These are phyloP conservation scores for Agastache rugosa DNA, from an alignment of 257 asterid genomes.

Conservation along the genomic window DNA sequence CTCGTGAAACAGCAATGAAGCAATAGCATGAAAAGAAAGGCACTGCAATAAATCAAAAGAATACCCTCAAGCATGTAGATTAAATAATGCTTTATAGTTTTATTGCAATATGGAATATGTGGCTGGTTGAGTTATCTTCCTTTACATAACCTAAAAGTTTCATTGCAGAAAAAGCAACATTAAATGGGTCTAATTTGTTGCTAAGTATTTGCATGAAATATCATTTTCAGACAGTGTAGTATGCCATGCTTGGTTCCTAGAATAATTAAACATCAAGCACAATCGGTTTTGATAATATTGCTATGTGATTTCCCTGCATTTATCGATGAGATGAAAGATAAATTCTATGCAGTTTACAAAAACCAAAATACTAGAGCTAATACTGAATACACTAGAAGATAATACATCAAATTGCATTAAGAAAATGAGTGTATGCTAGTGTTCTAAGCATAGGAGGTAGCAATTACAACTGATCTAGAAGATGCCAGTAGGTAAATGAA, in stretches of 20 bases:
- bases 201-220: conserved; percentile 6
- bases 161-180: conserved; percentile 19
- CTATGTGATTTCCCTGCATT: background rate
- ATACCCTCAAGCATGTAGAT: conserved; percentile 12
- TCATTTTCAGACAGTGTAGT: background rate
- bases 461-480: background rate
- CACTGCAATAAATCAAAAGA: background rate
- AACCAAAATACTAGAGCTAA: background rate
- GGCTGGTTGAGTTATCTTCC: background rate
- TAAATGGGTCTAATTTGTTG: background rate
- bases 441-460: background rate
- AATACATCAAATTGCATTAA: background rate
- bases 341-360: background rate
- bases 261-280: background rate
- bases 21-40: conserved; percentile 3
- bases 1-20: background rate
- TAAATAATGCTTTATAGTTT: background rate
- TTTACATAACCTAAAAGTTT: conserved; percentile 1
- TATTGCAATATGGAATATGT: background rate
- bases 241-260: conserved; percentile 1
- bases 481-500: background rate
- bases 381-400: background rate
- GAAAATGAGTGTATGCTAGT: too few species aligned
- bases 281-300: conserved; percentile 14
- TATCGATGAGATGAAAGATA: background rate